Base-by-base conservation (phyloP, 176 grass and related monocot genomes). In the bread wheat (Triticum aestivum) region DNA sequence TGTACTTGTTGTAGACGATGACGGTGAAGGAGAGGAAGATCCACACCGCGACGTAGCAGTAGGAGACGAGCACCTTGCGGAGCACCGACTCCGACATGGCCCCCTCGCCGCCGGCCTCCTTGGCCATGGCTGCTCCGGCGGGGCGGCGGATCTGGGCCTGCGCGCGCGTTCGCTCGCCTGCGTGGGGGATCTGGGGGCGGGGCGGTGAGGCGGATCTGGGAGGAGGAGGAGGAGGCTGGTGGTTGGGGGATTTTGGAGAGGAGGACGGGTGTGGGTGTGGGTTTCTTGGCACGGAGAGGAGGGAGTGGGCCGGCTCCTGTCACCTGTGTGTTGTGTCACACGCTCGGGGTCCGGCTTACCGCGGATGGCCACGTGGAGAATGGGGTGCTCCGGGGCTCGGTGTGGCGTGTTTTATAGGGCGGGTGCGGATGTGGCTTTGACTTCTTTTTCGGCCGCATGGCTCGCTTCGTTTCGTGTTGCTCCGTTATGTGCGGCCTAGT, bases 1-100 rank as follows among this genome's bases (percentile, higher is more conserved):
- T 94, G 90, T 98, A 98, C 90, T 98, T 98, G 96, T 98, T 98
- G 93, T 90, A 98, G 65, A 98, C 90, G 90, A 98, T 98, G 52
- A 98, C 96, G 11, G 91, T 27, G 88, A 98, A 98, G 91, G 89
- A 93, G 70, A 98, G 91, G 81, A 94, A 91, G 90, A 98, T 96
- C 96, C 96, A 98, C 82, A 98, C 90, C 86, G 93, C 91, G 29
- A 96, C 93, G 69, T 98, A 98, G 71, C 87, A 88, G 92, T 98
- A 98, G 12, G 96, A 94, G 18, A 96, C 75, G 5, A 98, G 84
- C 83, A 96, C 93, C 88, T 98, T 98, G 59, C 88, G 91, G 69
- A 98, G 33, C 79, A 98, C 90, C 30, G 91, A 87, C 52, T 97
- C 95, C 47, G 84, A 87, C 89, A 95, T 82, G 18, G 39, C 91